phyloP scores from a whole-genome alignment of 139 green algal species.

The Ulvella scutata region DNA sequence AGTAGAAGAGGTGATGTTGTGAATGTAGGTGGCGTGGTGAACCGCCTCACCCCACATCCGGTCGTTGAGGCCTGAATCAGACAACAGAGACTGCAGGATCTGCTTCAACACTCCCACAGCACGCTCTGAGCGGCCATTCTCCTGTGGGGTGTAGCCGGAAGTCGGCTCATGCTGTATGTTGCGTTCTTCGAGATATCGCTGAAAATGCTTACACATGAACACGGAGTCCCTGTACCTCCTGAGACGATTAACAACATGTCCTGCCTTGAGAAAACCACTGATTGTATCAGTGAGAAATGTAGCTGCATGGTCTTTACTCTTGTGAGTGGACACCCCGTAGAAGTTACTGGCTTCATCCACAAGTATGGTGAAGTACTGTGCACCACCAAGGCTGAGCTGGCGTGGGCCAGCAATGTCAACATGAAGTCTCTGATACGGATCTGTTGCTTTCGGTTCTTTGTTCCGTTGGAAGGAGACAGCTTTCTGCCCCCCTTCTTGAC shows the following conservation, averaged over 20 bases:
- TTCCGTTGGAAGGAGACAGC: neutral
- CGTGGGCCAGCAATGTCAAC: neutral
- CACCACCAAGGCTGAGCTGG: neutral
- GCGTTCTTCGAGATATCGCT: neutral
- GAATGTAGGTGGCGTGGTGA: neutral
- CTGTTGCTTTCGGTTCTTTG: too few relatives aligned
- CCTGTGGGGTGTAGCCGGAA: neutral
- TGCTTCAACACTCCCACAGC: neutral
- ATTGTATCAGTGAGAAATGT: neutral
- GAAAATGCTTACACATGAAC: neutral
- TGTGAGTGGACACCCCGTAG: neutral
- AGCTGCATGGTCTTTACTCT: neutral
- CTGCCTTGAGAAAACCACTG: too few relatives aligned
- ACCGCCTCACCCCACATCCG: neutral
- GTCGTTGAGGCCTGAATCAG: neutral
- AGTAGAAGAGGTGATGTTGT: neutral
- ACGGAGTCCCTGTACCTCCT: neutral
- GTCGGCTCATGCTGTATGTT: neutral
- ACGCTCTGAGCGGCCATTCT: neutral
- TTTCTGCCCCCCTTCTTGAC: neutral
- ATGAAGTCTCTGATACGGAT: too few relatives aligned
- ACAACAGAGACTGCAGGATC: neutral
- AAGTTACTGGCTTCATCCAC: neutral
- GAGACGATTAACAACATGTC: neutral
- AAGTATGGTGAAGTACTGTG: neutral